Conservation (phyloP, 768 basidiomycete species). For the Suillus subluteus region DNA sequence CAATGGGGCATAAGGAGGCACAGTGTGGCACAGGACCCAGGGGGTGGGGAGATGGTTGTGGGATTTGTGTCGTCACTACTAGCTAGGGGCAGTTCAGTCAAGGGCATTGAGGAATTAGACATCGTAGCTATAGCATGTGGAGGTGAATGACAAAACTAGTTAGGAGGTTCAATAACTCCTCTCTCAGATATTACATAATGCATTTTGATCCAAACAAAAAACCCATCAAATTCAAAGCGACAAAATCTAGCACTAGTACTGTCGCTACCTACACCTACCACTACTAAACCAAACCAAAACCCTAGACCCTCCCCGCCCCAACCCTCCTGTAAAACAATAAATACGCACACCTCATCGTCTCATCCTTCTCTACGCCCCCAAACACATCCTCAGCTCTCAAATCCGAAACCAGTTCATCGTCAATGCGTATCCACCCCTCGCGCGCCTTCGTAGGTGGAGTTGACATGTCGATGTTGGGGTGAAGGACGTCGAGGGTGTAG, state of each 20-base stretch:
- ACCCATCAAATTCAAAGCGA: not conserved
- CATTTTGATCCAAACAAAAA: not conserved
- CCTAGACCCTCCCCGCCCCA: conserved; percentile 30
- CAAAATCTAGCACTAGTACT: not conserved
- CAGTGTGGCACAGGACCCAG: too few relatives aligned
- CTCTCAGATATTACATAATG: too few relatives aligned
- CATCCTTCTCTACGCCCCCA: conserved; percentile 48
- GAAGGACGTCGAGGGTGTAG: conserved; percentile 90
- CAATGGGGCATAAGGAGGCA: too few relatives aligned
- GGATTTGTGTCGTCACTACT: too few relatives aligned
- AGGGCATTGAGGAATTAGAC: too few relatives aligned
- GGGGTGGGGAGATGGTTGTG: too few relatives aligned
- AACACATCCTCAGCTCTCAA: conserved; percentile 76
- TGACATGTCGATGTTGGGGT: conserved; percentile 62
- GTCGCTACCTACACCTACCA: not conserved
- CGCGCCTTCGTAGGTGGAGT: conserved; percentile 37
- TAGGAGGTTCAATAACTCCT: too few relatives aligned
- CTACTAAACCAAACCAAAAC: not conserved
- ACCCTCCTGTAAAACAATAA: conserved; percentile 82
- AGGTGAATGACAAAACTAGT: too few relatives aligned
- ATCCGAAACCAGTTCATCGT: conserved; percentile 87
- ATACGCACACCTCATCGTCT: conserved; percentile 72
- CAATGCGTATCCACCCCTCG: conserved; percentile 90
- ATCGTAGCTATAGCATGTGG: too few relatives aligned
- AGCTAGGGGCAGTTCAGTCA: too few relatives aligned